Evolutionary conservation across 306 rosid genomes (phyloP).

Genomic region (Castanospermum australe): DNA sequence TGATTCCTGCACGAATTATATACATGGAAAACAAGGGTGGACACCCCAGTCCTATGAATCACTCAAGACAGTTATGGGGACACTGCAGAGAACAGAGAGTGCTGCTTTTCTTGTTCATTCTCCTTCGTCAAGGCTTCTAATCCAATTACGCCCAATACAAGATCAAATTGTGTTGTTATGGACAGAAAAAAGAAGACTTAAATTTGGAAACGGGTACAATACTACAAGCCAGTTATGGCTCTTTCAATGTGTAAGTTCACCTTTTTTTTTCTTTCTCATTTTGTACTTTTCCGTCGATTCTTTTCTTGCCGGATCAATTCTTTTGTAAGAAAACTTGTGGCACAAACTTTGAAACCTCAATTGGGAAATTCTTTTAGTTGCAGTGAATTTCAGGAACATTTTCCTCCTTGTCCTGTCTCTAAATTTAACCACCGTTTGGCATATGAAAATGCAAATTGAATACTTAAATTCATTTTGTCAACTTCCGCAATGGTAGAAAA

Average conservation of each 20-base stretch:
- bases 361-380: conserved; percentile 24
- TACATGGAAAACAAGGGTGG: conserved; percentile 2
- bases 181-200: conserved; percentile 10
- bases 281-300: conserved; percentile 34
- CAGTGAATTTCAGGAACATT: neutral
- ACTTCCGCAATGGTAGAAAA: neutral
- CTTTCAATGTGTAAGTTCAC: conserved; percentile 26
- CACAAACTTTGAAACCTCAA: conserved; percentile 28
- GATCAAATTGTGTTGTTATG: neutral
- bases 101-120: neutral
- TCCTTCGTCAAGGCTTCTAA: neutral
- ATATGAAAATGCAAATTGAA: neutral
- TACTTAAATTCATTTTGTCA: neutral
- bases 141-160: neutral
- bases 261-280: neutral
- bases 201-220: conserved; percentile 2
- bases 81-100: neutral
- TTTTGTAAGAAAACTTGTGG: conserved; percentile 63
- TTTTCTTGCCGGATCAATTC: conserved; percentile 55
- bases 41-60: neutral
- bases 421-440: neutral
- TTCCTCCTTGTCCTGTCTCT: neutral
- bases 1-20: neutral
- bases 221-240: conserved; percentile 18
- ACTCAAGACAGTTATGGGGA: neutral